A percentile compares a stretch with the other conserved stretches of the same genome.
phyloP scores from a whole-genome alignment of 169 alveolate species.

The Plasmodium adleri region DNA sequence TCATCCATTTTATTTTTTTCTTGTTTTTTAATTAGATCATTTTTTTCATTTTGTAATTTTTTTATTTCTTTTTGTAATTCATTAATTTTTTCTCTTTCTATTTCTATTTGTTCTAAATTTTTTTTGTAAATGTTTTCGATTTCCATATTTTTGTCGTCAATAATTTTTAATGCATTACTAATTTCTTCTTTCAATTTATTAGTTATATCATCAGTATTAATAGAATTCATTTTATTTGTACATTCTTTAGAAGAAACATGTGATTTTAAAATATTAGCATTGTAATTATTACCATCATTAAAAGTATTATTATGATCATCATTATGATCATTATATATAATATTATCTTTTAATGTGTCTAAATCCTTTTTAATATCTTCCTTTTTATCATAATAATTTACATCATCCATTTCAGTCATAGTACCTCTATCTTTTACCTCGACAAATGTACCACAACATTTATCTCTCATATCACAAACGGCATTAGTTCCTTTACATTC shows the following conservation, averaged over 20 bases:
- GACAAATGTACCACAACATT: slow-evolving; percentile 25
- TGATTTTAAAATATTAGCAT: background rate
- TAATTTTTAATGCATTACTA: slow-evolving; percentile 47
- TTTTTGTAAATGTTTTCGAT: slow-evolving; percentile 46
- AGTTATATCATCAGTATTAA: slow-evolving; percentile 49
- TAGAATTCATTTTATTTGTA: background rate
- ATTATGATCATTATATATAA: too few species aligned
- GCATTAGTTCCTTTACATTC: slow-evolving; percentile 38
- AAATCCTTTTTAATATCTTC: slow-evolving; percentile 9
- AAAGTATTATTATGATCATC: too few species aligned
- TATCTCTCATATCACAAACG: slow-evolving; percentile 52
- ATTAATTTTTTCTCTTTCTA: slow-evolving; percentile 34
- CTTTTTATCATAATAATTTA: background rate
- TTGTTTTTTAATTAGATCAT: background rate
- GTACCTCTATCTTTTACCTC: slow-evolving; percentile 28
- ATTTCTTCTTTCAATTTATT: slow-evolving; percentile 63
- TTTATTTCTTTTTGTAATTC: slow-evolving; percentile 44
- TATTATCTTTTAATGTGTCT: background rate
- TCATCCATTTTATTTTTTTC: background rate
- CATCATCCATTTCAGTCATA: background rate
- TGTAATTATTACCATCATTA: background rate
- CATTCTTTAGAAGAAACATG: slow-evolving; percentile 8
- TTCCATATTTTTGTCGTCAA: slow-evolving; percentile 60
- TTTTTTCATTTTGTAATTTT: slow-evolving; percentile 42
- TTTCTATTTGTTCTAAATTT: slow-evolving; percentile 30